These are phyloP conservation scores for Xylariomycetidae sp. DNA, from an alignment of 2,329 filamentous ascomycete species.

Conservation along the genomic window DNA sequence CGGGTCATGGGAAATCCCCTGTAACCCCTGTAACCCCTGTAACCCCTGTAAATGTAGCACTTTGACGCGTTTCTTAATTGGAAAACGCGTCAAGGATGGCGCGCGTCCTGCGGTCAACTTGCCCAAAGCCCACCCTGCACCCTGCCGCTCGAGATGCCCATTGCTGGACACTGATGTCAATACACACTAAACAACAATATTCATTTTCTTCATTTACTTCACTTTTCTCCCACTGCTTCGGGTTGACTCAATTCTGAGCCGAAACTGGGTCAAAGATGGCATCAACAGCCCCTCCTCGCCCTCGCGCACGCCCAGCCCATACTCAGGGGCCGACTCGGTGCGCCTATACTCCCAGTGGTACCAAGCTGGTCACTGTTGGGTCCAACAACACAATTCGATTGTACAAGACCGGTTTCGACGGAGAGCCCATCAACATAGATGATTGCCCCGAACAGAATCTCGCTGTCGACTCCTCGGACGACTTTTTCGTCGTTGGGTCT, in stretches of 20 bases:
- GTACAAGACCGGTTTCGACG: slow-evolving; percentile 86
- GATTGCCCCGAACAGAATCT: slow-evolving; percentile 85
- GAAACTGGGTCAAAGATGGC: slow-evolving; percentile 25
- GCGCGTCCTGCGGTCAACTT: no score
- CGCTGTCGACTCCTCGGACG: slow-evolving; percentile 69
- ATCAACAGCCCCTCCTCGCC: slow-evolving; percentile 39
- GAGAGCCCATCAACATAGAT: slow-evolving; percentile 88
- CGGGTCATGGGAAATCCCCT: no score
- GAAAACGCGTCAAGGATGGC: no score
- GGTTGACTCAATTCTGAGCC: slow-evolving; percentile 1
- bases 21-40: no score
- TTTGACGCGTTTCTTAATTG: no score
- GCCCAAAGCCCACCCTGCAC: no score
- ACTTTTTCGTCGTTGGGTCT: slow-evolving; percentile 82
- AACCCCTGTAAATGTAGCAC: no score
- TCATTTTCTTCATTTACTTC: no score
- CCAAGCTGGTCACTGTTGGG: slow-evolving; percentile 82
- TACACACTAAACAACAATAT: no score
- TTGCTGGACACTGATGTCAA: no score
- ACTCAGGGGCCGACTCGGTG: slow-evolving; percentile 83
- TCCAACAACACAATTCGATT: slow-evolving; percentile 91
- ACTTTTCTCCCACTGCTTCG: no score
- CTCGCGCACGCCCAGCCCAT: slow-evolving; percentile 66
- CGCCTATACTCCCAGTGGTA: slow-evolving; percentile 84
- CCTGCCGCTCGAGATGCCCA: no score